phyloP scores from a whole-genome alignment of 257 asterid genomes.

The Scutellaria galericulata region DNA sequence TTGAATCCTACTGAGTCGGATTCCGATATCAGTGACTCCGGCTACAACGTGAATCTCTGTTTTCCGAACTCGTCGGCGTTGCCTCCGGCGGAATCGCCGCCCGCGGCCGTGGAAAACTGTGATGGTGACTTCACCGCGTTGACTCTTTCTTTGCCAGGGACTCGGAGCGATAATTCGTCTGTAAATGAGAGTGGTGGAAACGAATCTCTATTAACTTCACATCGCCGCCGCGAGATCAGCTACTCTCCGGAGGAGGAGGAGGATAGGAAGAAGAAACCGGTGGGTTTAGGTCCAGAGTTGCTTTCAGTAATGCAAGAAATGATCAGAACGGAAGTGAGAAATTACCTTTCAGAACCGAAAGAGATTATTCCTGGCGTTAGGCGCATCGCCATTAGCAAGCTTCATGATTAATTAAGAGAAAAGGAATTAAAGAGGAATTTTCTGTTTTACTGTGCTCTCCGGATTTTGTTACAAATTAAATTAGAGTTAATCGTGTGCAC shows the following conservation, averaged over 20 bases:
- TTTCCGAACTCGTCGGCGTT: constrained; percentile 9
- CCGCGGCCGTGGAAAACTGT: constrained; percentile 1
- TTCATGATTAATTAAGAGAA: not conserved
- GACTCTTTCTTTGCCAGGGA: constrained; percentile 51
- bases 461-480: constrained; percentile 1
- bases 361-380: constrained; percentile 22
- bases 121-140: constrained; percentile 44
- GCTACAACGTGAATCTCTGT: constrained; percentile 1
- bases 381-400: constrained; percentile 23
- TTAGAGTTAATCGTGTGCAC: constrained; percentile 15
- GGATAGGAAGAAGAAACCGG: constrained; percentile 14
- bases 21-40: constrained; percentile 38
- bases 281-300: constrained; percentile 39
- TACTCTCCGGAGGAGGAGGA: not conserved
- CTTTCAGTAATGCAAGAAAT: constrained; percentile 41
- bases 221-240: constrained; percentile 14
- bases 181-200: not conserved
- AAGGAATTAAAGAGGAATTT: not conserved
- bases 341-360: constrained; percentile 32
- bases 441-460: constrained; percentile 2
- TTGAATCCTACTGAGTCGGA: constrained; percentile 31
- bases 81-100: constrained; percentile 13
- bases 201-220: not conserved
- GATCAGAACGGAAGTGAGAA: constrained; percentile 49
- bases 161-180: constrained; percentile 13